Evolutionary conservation across 2,329 filamentous ascomycete species (phyloP).

Genomic region (Aureobasidium lini): DNA sequence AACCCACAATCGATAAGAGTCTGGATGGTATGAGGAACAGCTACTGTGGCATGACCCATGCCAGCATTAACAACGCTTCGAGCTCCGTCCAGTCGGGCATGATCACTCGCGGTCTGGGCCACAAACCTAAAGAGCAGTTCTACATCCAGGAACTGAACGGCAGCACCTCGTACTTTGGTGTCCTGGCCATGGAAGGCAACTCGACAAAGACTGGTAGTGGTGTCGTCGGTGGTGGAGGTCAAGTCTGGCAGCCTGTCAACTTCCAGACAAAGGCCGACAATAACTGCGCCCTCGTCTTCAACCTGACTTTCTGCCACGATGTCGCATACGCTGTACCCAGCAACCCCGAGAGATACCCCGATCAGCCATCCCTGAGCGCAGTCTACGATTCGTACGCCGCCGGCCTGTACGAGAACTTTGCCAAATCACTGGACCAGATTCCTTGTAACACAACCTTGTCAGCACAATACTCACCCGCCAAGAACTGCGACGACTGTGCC

Average conservation of each 20-base stretch:
- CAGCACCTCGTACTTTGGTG: constrained; percentile 63
- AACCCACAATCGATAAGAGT: constrained; percentile 50
- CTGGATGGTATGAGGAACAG: constrained; percentile 69
- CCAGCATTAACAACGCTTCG: constrained; percentile 35
- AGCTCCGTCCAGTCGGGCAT: constrained; percentile 48
- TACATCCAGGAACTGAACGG: constrained; percentile 68
- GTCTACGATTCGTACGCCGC: constrained; percentile 74
- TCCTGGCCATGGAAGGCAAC: constrained; percentile 57
- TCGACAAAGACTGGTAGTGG: constrained; percentile 47
- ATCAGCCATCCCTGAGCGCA: constrained; percentile 53
- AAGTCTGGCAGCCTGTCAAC: constrained; percentile 60
- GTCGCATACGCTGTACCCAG: constrained; percentile 87
- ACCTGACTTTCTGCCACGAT: constrained; percentile 81
- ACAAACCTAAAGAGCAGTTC: constrained; percentile 78
- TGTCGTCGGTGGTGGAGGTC: constrained; percentile 63
- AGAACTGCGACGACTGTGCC: constrained; percentile 67
- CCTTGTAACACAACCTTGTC: constrained; percentile 70
- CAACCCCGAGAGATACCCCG: constrained; percentile 57
- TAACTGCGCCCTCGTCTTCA: constrained; percentile 79
- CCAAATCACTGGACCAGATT: constrained; percentile 72
- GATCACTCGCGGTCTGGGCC: constrained; percentile 58
- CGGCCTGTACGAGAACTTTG: constrained; percentile 67
- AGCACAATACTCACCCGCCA: constrained; percentile 73
- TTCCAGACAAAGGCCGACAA: constrained; percentile 44
- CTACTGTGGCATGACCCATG: constrained; percentile 67